Percentiles rank a stretch among this genome's conserved stretches.
Conservation (phyloP, 2,329 filamentous ascomycete genomes). For the Fusarium coffeatum region DNA sequence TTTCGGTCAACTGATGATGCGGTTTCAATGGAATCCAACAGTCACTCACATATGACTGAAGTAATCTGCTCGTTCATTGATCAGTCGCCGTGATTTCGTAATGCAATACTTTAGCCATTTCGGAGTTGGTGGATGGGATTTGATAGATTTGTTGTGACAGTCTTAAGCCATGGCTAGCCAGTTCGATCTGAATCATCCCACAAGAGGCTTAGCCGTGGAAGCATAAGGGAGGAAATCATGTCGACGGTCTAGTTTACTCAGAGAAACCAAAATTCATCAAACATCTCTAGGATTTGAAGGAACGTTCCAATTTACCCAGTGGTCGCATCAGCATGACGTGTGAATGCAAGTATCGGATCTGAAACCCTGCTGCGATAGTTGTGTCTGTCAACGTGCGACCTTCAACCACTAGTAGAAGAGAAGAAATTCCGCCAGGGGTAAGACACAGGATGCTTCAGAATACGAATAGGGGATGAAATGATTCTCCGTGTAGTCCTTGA, state of each 20-base stretch:
- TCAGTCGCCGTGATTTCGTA: not conserved
- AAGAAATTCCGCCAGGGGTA: not conserved
- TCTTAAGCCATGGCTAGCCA: not conserved
- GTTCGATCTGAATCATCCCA: not conserved
- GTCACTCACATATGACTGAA: not conserved
- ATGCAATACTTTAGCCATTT: not conserved
- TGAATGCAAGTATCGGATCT: not conserved
- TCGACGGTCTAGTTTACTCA: not conserved
- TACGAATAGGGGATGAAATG: not conserved
- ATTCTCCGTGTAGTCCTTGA: not conserved
- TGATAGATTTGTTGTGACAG: not conserved
- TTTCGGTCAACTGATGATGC: not conserved
- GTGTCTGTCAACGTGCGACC: not conserved
- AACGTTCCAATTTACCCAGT: accelerated
- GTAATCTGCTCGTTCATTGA: not conserved
- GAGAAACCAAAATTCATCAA: not conserved
- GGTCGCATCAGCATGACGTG: not conserved
- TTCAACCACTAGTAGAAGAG: not conserved
- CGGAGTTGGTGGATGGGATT: not conserved
- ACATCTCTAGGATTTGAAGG: too few species aligned
- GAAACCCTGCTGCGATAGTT: not conserved
- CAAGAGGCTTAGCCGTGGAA: accelerated
- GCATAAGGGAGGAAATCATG: not conserved
- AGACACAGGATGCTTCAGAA: not conserved
- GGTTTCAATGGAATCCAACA: not conserved